Evolutionary conservation across 495 filamentous ascomycete genomes (phyloP), one percentile per base, ranked within the genome.

Genomic region (Hypomontagnella monticulosa): DNA sequence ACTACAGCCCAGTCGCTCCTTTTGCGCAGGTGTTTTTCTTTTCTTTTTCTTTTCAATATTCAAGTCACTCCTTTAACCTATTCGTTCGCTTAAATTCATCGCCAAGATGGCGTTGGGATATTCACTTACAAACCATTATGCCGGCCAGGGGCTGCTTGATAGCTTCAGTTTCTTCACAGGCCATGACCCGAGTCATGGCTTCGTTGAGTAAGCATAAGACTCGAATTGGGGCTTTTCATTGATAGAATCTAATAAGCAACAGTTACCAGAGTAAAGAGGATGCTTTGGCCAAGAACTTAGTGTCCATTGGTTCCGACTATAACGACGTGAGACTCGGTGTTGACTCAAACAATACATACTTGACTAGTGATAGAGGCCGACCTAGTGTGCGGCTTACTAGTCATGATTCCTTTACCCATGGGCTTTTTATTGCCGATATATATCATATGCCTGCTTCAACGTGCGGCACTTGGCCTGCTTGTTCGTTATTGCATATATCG

Each of bases 391-490:
- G 89, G 2, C 77, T 92, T 11, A 84, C 84, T 51, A 88, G 84
- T 66, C 86, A 84, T 56, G 80, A 85, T 19, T 76, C 75, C 42
- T 93, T 85, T 70, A 86, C 80, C 18, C 79, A 88, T 32, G 88
- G 87, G 0, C 77, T 93, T 18, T 82, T 91, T 60, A 80, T 91
- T 37, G 80, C 86, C 27, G 89, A 91, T 67, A 76, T 91, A 56
- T 75, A 79, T 4, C 90, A 93, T 71, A 91, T 91, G 87, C 90
- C 90, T 0, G 83, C 83, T 1, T 82, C 82, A 12, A 79, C 78
- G 9, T 92, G 89, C 66, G 89, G 89, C 46, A 83, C 81, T 23
- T 92, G 89, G 89, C 89, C 90, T 15, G 85, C 89, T 84, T 81
- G 82, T 79, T 57, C 53, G 69, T 59, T 3, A 46, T 41, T 20